phyloP scores from a whole-genome alignment of 2,329 filamentous ascomycete species.

The Shiraia sp. region DNA sequence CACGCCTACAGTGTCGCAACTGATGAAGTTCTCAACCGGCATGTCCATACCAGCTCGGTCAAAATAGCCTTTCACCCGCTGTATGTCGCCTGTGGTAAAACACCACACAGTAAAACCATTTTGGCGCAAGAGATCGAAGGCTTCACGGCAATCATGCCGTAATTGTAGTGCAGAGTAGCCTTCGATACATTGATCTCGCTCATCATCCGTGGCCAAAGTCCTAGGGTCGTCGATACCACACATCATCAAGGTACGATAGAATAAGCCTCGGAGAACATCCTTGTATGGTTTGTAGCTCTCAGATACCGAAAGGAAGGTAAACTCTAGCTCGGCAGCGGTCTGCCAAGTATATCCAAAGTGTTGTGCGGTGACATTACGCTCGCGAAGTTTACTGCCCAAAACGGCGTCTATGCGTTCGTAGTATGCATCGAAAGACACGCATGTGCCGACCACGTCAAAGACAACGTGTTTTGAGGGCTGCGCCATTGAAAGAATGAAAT shows the following conservation, averaged over 20 bases:
- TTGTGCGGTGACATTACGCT: slow-evolving; percentile 7
- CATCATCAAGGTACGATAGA: slow-evolving; percentile 13
- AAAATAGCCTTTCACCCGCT: slow-evolving; percentile 57
- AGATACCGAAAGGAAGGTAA: slow-evolving; percentile 15
- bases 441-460: slow-evolving; percentile 16
- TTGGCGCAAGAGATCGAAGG: slow-evolving; percentile 10
- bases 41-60: slow-evolving; percentile 53
- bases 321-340: slow-evolving; percentile 16
- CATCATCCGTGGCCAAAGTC: slow-evolving; percentile 5
- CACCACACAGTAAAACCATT: slow-evolving; percentile 14
- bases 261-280: slow-evolving; percentile 9
- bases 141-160: slow-evolving; percentile 4
- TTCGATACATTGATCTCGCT: slow-evolving; percentile 12
- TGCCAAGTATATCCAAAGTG: slow-evolving; percentile 18
- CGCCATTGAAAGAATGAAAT: slow-evolving; percentile 1
- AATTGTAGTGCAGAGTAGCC: slow-evolving; percentile 11
- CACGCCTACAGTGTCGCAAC: slow-evolving; percentile 54
- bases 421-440: slow-evolving; percentile 15
- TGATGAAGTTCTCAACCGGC: slow-evolving; percentile 56
- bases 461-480: slow-evolving; percentile 10
- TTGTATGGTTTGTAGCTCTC: slow-evolving; percentile 13
- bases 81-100: slow-evolving; percentile 11
- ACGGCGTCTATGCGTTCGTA: slow-evolving; percentile 11
- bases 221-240: slow-evolving; percentile 9
- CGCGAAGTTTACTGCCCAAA: slow-evolving; percentile 10